These are phyloP conservation scores for Acanthamoeba healyi DNA, from an alignment of 208 protist species.

Conservation along the genomic window DNA sequence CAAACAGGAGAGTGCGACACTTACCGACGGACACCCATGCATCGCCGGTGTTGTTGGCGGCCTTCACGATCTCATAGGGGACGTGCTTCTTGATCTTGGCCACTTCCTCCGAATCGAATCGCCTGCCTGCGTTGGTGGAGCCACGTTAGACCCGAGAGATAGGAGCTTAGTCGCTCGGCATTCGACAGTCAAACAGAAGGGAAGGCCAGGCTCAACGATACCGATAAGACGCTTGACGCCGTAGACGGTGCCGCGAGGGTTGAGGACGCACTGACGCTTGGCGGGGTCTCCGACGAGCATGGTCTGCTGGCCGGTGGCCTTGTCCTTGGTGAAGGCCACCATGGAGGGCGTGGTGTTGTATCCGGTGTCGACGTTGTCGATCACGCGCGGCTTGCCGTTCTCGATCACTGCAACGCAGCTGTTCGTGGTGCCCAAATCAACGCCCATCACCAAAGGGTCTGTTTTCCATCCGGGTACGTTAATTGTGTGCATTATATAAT, in stretches of 20 bases:
- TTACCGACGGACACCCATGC: neutral
- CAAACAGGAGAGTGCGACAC: no score
- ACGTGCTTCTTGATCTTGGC: slow-evolving; percentile 90
- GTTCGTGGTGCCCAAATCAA: slow-evolving; percentile 99
- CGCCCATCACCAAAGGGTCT: slow-evolving; percentile 95
- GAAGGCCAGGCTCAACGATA: neutral
- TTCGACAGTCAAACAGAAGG: no score
- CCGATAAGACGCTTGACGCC: slow-evolving; percentile 96
- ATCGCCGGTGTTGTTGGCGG: slow-evolving; percentile 87
- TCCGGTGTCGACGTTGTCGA: slow-evolving; percentile 92
- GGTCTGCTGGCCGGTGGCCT: slow-evolving; percentile 82
- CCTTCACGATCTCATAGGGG: slow-evolving; percentile 97
- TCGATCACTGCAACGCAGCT: slow-evolving; percentile 95
- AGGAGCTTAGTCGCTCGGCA: no score
- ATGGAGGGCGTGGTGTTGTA: slow-evolving; percentile 94
- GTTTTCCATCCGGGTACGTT: no score
- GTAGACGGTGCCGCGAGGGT: slow-evolving; percentile 95
- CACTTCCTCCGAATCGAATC: slow-evolving; percentile 87
- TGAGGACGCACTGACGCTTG: slow-evolving; percentile 94
- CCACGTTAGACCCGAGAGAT: no score
- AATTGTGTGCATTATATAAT: no score
- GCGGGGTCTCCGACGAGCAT: slow-evolving; percentile 92
- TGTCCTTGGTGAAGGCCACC: slow-evolving; percentile 96
- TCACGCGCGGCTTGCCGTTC: slow-evolving; percentile 85
- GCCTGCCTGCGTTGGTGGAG: slow-evolving; percentile 30